Evolutionary conservation across 2,329 filamentous ascomycete species (phyloP), one percentile per base, ranked within the genome.

Genomic region (Sclerotinia borealis): DNA sequence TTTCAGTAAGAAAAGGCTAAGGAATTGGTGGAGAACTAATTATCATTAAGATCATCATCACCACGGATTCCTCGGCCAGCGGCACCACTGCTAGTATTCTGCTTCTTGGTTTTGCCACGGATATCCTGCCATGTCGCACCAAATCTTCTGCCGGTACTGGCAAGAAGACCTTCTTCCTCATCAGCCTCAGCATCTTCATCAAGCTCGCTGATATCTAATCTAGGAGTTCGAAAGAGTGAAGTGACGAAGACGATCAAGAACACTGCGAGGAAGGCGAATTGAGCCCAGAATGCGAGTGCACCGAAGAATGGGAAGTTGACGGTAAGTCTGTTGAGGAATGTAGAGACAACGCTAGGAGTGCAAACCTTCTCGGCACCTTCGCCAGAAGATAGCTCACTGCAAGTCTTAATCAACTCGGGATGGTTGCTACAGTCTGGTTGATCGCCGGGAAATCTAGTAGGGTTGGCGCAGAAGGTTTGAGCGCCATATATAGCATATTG

Each of bases 261-360:
- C 25, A 97, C 81, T 39, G 77, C 89, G 49, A 99, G 77, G 78
- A 99, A 98, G 15, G 84, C 90, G 73, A 97, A 98, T 72, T 99
- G 95, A 0, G 92, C 91, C 92, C 93, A 99, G 76, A 98, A 99
- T 69, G 91, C 85, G n/a, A 98, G 79, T 13, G 89, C 86, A 13
- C 95, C 95, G 72, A 99, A 96, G 74, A 97, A 92, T 7, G 95
- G 93, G 83, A 95, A 99, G 74, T 96, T 96, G 72, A 96, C 84
- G 27, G 91, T 93, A 65, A 97, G 85, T 50, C 93, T 87, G 76
- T 98, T 97, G 68, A 99, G 81, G 77, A 99, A 96, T 0, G 91
- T 96, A 65, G 91, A 95, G 75, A 93, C 90, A 43, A 97, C 87
- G 27, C 89, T 93, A 0, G 95, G 92, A 0, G 93, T 98, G 81